These are phyloP conservation scores for Diaporthe sp. DNA, from an alignment of 2,329 filamentous ascomycete genomes.

Conservation along the genomic window DNA sequence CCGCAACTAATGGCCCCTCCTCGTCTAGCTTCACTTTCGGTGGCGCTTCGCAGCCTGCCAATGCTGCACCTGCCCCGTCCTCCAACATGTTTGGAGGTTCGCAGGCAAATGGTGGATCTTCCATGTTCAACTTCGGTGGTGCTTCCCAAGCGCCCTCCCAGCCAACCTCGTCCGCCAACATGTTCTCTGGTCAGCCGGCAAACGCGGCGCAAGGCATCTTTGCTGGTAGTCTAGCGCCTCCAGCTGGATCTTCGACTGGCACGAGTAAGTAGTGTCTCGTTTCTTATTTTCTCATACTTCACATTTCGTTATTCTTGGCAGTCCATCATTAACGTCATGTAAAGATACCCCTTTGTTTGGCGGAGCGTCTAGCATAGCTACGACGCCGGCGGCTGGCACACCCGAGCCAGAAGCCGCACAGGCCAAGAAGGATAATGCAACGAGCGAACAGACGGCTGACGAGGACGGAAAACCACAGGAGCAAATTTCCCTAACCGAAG, in stretches of 20 bases:
- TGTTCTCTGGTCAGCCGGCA: constrained; percentile 46
- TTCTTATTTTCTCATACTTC: constrained; percentile 23
- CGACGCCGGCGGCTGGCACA: constrained; percentile 70
- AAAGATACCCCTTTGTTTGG: constrained; percentile 70
- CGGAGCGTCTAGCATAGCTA: constrained; percentile 72
- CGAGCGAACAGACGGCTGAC: constrained; percentile 57
- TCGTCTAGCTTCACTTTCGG: constrained; percentile 37
- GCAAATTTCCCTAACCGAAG: constrained; percentile 74
- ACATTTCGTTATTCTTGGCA: constrained; percentile 41
- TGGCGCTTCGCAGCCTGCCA: constrained; percentile 35
- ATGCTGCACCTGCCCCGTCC: constrained; percentile 42
- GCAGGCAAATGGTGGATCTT: constrained; percentile 45
- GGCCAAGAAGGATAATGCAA: constrained; percentile 54
- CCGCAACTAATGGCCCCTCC: constrained; percentile 27
- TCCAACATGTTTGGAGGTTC: constrained; percentile 38
- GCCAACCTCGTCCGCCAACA: constrained; percentile 45
- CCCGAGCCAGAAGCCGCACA: constrained; percentile 66
- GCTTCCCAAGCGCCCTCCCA: constrained; percentile 43
- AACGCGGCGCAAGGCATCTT: constrained; percentile 50
- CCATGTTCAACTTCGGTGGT: constrained; percentile 55
- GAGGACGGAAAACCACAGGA: constrained; percentile 73
- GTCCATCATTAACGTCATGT: constrained; percentile 57
- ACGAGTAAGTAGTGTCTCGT: constrained; percentile 54
- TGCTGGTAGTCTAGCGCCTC: constrained; percentile 41
- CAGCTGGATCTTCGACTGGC: constrained; percentile 54